Evolutionary conservation across 2,329 filamentous ascomycete species (phyloP).

Genomic region (Colletotrichum tamarilloi): DNA sequence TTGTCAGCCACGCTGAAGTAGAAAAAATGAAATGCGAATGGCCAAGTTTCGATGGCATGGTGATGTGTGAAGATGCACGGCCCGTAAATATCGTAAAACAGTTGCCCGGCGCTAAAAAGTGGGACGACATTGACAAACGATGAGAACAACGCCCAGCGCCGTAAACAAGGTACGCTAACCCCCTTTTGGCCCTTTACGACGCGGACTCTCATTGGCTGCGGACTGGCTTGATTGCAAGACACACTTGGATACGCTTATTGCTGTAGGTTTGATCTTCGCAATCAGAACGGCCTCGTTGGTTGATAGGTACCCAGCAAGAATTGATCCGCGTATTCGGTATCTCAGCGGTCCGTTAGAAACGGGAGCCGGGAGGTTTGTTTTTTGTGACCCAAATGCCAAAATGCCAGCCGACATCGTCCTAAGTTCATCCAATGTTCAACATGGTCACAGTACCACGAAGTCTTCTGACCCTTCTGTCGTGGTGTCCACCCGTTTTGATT

Average conservation of each 20-base stretch:
- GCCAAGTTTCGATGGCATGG: not conserved
- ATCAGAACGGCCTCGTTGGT: not conserved
- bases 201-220: not conserved
- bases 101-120: not conserved
- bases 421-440: not conserved
- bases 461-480: not conserved
- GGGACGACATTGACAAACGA: not conserved
- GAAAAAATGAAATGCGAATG: not conserved
- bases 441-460: not conserved
- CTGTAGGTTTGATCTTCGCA: not conserved
- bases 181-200: not conserved
- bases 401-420: not conserved
- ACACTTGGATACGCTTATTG: not conserved
- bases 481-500: not conserved
- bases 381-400: not conserved
- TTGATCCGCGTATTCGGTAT: not conserved
- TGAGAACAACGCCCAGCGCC: not conserved
- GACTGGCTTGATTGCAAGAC: not conserved
- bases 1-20: not conserved
- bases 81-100: not conserved
- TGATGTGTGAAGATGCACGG: not conserved
- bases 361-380: not conserved
- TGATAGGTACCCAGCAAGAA: not conserved
- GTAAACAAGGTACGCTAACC: not conserved
- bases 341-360: not conserved